Evolutionary conservation across 2,329 filamentous ascomycete species (phyloP), one percentile per base, ranked within the genome.

Genomic region (Aspergillus sp.): DNA sequence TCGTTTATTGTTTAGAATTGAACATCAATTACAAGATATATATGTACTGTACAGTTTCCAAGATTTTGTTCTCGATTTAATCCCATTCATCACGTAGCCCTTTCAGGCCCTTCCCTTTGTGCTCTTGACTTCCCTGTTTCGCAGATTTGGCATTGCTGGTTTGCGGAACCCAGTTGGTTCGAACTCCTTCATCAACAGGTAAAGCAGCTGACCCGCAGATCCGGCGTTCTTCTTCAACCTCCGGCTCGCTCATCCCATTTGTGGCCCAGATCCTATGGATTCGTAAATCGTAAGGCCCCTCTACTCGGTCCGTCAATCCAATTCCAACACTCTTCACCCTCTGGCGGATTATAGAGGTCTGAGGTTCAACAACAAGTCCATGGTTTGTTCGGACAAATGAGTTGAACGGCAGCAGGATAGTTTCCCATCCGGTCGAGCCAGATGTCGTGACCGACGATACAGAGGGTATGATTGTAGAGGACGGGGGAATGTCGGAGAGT

Each of bases 331-430:
- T 96, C 69, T 86, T 84, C 30, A 99, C 87, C 74, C 91, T 93
- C 68, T 96, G 89, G 61, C 89, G 85, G 71, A 97, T 77, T 75
- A 99, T 88, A 73, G 96, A 92, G 12, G 88, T 88, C 80, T 98
- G 93, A 32, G 95, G 95, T 78, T 98, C 93, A 5, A 97, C 88
- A 1, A 96, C 91, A 67, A 90, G 86, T 6, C 95, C 95, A 69
- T 96, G 86, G 71, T 97, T 98, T 13, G 95, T 99, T 62, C 95
- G 83, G 58, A 99, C 93, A 76, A 99, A 98, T 63, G 96, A 91
- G 66, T 88, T 89, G 83, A 93, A 95, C 61, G 89, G 89, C 62
- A 99, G 89, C 47, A 96, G 75, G n/a, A 97, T 84, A 2, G 95
- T 97, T 81, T 99, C 93, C 95, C 95, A 99, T 67, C 93, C 83